Evolutionary conservation across 1,284 basidiomycete genomes (phyloP).

Genomic region (Ganoderma lucidum): DNA sequence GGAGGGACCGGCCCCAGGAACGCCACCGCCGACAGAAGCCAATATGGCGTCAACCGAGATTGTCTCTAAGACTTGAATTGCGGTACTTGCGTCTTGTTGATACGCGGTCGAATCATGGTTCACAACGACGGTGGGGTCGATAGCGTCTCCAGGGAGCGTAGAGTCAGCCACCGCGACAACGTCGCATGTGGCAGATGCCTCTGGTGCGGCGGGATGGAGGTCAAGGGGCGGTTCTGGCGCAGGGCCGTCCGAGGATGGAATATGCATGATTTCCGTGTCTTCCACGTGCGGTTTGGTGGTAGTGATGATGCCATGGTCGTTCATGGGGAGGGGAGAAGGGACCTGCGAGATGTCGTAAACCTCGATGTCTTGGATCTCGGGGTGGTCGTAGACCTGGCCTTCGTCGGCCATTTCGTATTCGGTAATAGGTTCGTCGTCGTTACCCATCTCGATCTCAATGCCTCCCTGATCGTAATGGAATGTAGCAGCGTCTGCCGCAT

Average conservation of each 20-base stretch:
- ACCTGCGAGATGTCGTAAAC: slow-evolving; percentile 60
- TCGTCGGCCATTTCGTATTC: slow-evolving; percentile 82
- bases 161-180: neutral
- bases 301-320: slow-evolving; percentile 1
- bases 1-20: neutral
- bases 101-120: neutral
- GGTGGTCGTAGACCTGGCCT: slow-evolving; percentile 44
- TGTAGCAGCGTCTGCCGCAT: slow-evolving; percentile 26
- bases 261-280: slow-evolving; percentile 18
- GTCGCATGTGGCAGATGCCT: neutral
- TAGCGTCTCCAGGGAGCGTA: too few species aligned
- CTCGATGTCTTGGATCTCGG: slow-evolving; percentile 59
- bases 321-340: slow-evolving; percentile 39
- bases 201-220: neutral
- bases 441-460: slow-evolving; percentile 80
- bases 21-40: neutral
- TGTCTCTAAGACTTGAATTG: neutral
- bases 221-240: neutral
- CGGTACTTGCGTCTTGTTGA: neutral
- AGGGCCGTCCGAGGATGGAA: slow-evolving; percentile 15
- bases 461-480: slow-evolving; percentile 48
- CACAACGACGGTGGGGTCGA: neutral
- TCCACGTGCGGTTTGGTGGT: slow-evolving; percentile 2
- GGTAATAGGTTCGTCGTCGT: slow-evolving; percentile 54
- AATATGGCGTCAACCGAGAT: neutral